Evolutionary conservation across 2,329 filamentous ascomycete genomes (phyloP), one percentile per base, ranked within the genome.

Genomic region (Aureobasidium sp.): DNA sequence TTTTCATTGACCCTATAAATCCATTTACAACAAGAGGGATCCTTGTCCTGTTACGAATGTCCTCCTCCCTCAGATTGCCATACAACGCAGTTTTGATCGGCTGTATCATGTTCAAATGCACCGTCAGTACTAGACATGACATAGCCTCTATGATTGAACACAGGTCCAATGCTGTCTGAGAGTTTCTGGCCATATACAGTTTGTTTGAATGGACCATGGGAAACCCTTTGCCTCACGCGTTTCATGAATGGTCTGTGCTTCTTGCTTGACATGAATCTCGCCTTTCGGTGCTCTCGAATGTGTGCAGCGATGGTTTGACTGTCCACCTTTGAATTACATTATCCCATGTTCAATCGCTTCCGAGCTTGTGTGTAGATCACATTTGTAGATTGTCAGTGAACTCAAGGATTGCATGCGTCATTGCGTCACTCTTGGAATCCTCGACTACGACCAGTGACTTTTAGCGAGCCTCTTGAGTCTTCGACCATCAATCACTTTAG

Each of bases 201-300:
- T 5, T 30, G 37, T 27, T n/a, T 5, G 30, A 41, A 4, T 53
- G n/a, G 7, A 41, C 37, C 32, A 4, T 6, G 25, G 3, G 9
- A 30, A 30, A 25, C 50, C 21, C 11, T 54, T 54, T 54, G 50
- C 50, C 50, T 54, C 50, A 54, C 37, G 50, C 50, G 50, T 54
- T 41, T 32, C 7, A 21, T 54, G 7, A 37, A 54, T 54, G 53
- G 53, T 57, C 53, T 45, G 53, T 57, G 53, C 53, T 57, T 57
- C 53, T 34, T 39, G 21, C 29, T 39, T 27, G 27, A 53, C 25
- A 6, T 42, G 50, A 54, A 27, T 21, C 42, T 27, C 27, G 32
- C 37, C 10, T n/a, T 8, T 50, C 11, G 21, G 21, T 21, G 21
- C 21, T 21, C 21, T 39, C 7, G 49, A 36, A 39, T n/a, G 32